Evolutionary conservation across 2,329 filamentous ascomycete species (phyloP).

Genomic region (Exophiala alcalophila): DNA sequence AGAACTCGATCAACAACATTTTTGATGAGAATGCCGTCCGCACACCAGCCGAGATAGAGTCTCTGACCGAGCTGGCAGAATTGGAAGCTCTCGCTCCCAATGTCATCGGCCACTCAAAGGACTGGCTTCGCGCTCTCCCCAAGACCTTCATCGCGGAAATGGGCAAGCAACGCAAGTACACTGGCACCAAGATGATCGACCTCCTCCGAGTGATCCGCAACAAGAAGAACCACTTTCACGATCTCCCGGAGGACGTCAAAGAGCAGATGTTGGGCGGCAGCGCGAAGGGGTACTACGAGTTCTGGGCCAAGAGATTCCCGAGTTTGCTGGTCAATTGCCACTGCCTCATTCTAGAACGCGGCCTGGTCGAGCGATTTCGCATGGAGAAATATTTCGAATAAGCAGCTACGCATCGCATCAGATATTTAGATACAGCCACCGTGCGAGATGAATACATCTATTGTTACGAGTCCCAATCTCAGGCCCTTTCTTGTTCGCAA

Average conservation of each 20-base stretch:
- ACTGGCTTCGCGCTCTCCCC: constrained; percentile 76
- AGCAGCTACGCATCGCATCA: too few relatives aligned
- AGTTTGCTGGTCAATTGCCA: constrained; percentile 75
- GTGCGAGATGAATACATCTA: too few relatives aligned
- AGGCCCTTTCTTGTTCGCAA: too few relatives aligned
- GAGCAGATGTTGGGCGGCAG: constrained; percentile 52
- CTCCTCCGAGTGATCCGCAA: constrained; percentile 85
- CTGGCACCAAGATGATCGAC: constrained; percentile 76
- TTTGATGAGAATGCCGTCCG: constrained; percentile 26
- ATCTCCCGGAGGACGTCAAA: constrained; percentile 81
- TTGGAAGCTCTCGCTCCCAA: constrained; percentile 55
- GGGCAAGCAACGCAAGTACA: constrained; percentile 94
- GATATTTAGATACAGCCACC: too few relatives aligned
- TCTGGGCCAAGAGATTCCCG: constrained; percentile 80
- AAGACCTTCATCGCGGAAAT: constrained; percentile 82
- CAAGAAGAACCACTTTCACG: constrained; percentile 97
- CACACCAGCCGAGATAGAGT: constrained; percentile 20
- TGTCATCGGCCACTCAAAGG: constrained; percentile 46
- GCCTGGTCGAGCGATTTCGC: constrained; percentile 57
- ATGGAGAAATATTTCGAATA: constrained; percentile 65
- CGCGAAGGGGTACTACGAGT: constrained; percentile 63
- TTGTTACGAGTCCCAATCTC: too few relatives aligned
- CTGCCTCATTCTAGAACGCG: constrained; percentile 66
- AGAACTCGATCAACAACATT: constrained; percentile 35
- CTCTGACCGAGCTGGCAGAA: constrained; percentile 40